Evolutionary conservation across 768 basidiomycete species (phyloP), one percentile per base, ranked within the genome.

Genomic region (Pleurotus platypus): DNA sequence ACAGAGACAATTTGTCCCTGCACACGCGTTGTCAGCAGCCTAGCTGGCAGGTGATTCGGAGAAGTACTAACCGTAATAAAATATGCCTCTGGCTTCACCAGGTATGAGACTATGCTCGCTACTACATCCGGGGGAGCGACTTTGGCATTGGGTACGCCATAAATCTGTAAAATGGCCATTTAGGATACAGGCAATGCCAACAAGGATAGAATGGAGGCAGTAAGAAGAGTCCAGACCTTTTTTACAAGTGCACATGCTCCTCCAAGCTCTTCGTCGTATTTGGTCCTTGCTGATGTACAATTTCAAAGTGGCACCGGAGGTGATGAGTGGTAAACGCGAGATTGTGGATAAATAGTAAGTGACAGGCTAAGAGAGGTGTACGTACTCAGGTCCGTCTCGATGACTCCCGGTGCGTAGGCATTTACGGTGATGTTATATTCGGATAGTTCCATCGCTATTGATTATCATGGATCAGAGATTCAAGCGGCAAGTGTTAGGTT

Each of bases 361-460:
- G n/a, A 45, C 2, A 11, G n/a, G 13, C 7, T 16, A 22, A n/a
- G 35, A 15, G 16, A 50, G n/a, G 18, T 30, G 5, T 16, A 56
- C 58, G 4, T 16, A 78, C 76, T 22, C 63, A 75, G 42, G 2
- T 56, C 47, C 0, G 71, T 77, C 0, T 65, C 48, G 48, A 74
- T 69, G 16, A 57, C 5, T 4, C 74, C 71, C 0, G 76, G 77
- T 1, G 73, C 71, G 55, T 78, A 76, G 2, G 72, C 65, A 50
- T 77, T 77, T 1, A 73, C 75, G 1, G 75, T 75, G 42, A 77
- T 75, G 5, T 60, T 57, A 55, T 74, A 50, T 15, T 66, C 54
- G 1, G 67, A 70, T 26, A 75, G 62, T 57, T 77, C 75, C 12
- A 57, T 46, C 8, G 67, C 67, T 65, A n/a, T 3, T 63, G 30